phyloP scores from a whole-genome alignment of 495 filamentous ascomycete genomes.

The Aspergillus conjunctus region DNA sequence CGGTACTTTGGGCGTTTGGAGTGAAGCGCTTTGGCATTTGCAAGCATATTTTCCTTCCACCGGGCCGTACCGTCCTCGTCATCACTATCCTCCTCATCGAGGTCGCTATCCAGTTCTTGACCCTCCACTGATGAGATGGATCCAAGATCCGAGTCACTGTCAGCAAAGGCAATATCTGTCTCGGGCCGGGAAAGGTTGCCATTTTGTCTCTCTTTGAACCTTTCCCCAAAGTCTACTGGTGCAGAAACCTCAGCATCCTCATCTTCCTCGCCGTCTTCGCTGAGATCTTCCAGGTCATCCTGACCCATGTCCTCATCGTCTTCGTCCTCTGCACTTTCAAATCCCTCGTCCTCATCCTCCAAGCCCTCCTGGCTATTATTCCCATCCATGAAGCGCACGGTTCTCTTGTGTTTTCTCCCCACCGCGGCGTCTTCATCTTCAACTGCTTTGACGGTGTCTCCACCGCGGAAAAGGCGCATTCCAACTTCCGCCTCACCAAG shows the following conservation, averaged over 20 bases:
- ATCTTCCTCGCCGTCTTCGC: slow-evolving; percentile 41
- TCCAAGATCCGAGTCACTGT: slow-evolving; percentile 93
- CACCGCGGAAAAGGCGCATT: slow-evolving; percentile 79
- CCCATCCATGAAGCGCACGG: slow-evolving; percentile 61
- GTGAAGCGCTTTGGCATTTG: slow-evolving; percentile 73
- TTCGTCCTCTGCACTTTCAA: slow-evolving; percentile 56
- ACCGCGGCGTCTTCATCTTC: slow-evolving; percentile 61
- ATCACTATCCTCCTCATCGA: slow-evolving; percentile 54
- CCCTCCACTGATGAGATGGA: slow-evolving; percentile 76
- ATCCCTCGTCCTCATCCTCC: slow-evolving; percentile 42
- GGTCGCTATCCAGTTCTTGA: slow-evolving; percentile 61
- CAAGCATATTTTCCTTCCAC: slow-evolving; percentile 87
- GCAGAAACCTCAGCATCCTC: slow-evolving; percentile 47
- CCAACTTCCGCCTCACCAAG: slow-evolving; percentile 81
- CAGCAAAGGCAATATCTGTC: slow-evolving; percentile 81
- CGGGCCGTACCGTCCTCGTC: slow-evolving; percentile 61
- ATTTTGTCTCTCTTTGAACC: slow-evolving; percentile 49
- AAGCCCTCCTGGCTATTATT: slow-evolving; percentile 41
- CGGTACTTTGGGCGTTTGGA: slow-evolving; percentile 68
- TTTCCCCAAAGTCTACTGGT: slow-evolving; percentile 43
- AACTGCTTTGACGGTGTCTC: slow-evolving; percentile 61
- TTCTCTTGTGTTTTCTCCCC: slow-evolving; percentile 72
- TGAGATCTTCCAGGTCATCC: slow-evolving; percentile 47
- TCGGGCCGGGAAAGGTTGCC: slow-evolving; percentile 48
- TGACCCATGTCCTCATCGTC: slow-evolving; percentile 64